Conservation (phyloP, 1,284 basidiomycete genomes). For the Cystobasidiaceae sp. region DNA sequence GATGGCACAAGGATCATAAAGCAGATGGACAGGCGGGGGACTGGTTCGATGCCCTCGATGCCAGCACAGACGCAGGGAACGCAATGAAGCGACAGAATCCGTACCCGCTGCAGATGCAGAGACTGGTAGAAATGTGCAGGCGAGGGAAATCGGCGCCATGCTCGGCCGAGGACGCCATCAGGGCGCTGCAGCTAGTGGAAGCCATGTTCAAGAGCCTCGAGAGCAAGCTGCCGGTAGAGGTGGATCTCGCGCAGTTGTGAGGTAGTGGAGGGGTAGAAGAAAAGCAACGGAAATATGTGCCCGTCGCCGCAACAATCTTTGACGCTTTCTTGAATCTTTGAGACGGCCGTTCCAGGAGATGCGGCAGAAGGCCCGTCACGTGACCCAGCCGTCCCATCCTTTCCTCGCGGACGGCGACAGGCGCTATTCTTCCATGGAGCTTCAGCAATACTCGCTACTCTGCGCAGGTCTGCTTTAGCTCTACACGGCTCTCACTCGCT, state of each 20-base stretch:
- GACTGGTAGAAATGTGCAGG: constrained; percentile 33
- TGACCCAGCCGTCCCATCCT: no score
- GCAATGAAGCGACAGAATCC: constrained; percentile 32
- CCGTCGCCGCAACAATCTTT: no score
- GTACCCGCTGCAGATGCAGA: constrained; percentile 36
- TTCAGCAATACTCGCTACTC: no score
- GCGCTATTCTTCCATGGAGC: no score
- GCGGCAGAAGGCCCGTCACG: no score
- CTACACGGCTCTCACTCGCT: no score
- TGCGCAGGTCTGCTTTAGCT: no score
- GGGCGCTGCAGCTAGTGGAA: constrained; percentile 15
- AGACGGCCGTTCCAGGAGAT: no score
- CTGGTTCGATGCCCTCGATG: constrained; percentile 4
- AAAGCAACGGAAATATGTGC: no score
- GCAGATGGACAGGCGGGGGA: constrained; percentile 20
- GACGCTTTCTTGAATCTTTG: no score
- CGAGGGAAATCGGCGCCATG: constrained; percentile 27
- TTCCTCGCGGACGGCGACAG: no score
- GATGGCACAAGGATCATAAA: constrained; percentile 24
- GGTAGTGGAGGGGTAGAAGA: background rate
- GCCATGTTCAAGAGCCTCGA: constrained; percentile 19
- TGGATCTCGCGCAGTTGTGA: background rate
- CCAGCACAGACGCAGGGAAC: constrained; percentile 1
- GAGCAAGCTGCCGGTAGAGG: constrained; percentile 6
- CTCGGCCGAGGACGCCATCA: constrained; percentile 21